Percentiles rank a stretch among this genome's conserved stretches.
Evolutionary conservation across 441 rosid species (phyloP).

Genomic region (Gossypium gossypioides): DNA sequence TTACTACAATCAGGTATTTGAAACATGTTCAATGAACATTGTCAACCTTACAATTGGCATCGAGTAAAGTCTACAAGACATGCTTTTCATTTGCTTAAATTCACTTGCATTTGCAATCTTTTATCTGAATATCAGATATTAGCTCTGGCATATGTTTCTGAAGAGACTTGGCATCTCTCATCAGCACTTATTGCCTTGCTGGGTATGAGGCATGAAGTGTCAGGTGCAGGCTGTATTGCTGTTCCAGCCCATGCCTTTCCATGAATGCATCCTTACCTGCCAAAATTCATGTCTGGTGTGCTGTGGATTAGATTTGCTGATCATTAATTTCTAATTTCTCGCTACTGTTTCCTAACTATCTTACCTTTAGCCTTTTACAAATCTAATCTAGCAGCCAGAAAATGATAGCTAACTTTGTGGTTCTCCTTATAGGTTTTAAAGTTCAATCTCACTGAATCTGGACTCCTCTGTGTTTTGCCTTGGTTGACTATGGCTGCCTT

Average conservation of each 20-base stretch:
- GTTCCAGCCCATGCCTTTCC: neutral
- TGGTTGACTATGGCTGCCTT: slow-evolving; percentile 95
- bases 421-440: slow-evolving; percentile 64
- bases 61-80: neutral
- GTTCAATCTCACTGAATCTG: slow-evolving; percentile 98
- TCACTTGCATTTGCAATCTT: slow-evolving; percentile 1
- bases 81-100: neutral
- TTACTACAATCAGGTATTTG: slow-evolving; percentile 83
- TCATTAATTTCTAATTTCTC: neutral
- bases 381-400: neutral
- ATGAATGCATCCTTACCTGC: neutral
- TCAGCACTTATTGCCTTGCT: neutral
- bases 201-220: neutral
- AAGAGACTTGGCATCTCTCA: neutral
- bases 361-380: neutral
- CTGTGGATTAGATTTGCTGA: neutral
- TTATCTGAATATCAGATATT: slow-evolving; percentile 4
- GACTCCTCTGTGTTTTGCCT: slow-evolving; percentile 87
- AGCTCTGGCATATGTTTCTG: neutral
- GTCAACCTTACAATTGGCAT: neutral
- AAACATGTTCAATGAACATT: neutral
- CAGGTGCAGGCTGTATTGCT: neutral
- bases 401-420: neutral
- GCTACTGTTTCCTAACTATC: neutral
- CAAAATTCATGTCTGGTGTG: neutral